These are phyloP conservation scores for Cladosporium sphaerospermum DNA, from an alignment of 2,329 filamentous ascomycete species.

Conservation along the genomic window DNA sequence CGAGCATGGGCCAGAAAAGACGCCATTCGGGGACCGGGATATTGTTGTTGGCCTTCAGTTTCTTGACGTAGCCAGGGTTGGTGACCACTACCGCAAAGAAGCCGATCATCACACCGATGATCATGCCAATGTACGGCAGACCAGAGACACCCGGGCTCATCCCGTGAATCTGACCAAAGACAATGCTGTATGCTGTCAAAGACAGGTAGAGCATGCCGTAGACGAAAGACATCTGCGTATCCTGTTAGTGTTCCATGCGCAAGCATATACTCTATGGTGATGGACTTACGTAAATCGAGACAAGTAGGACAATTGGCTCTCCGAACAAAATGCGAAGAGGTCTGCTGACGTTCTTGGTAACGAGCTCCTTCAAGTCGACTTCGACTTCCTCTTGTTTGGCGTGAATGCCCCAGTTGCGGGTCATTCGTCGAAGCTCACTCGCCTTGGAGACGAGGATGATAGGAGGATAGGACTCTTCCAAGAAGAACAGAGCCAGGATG, in stretches of 20 bases:
- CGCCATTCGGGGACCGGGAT: slow-evolving; percentile 41
- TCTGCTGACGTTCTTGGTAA: slow-evolving; percentile 32
- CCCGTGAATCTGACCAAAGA: slow-evolving; percentile 66
- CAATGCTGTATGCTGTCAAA: slow-evolving; percentile 75
- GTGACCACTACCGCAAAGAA: slow-evolving; percentile 26
- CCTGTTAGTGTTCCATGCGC: neutral
- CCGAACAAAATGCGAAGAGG: slow-evolving; percentile 45
- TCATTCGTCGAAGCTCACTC: slow-evolving; percentile 47
- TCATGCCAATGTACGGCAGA: slow-evolving; percentile 76
- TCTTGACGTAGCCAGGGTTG: slow-evolving; percentile 24
- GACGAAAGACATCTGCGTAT: slow-evolving; percentile 26
- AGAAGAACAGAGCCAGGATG: slow-evolving; percentile 45
- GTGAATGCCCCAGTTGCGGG: slow-evolving; percentile 56
- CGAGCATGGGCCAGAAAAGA: slow-evolving; percentile 43
- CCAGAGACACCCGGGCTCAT: slow-evolving; percentile 66
- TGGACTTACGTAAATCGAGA: slow-evolving; percentile 35
- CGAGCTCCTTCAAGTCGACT: slow-evolving; percentile 31
- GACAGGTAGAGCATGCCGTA: slow-evolving; percentile 69
- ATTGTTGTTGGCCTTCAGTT: slow-evolving; percentile 29
- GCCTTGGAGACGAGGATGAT: slow-evolving; percentile 53
- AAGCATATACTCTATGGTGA: slow-evolving; percentile 16
- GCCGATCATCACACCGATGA: slow-evolving; percentile 29
- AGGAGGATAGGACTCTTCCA: slow-evolving; percentile 54
- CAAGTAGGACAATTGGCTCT: slow-evolving; percentile 44
- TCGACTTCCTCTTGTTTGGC: slow-evolving; percentile 41